Percentiles rank a stretch among this genome's conserved stretches.
phyloP scores from a whole-genome alignment of 2,329 filamentous ascomycete species.

The Hymenoscyphus scutula region DNA sequence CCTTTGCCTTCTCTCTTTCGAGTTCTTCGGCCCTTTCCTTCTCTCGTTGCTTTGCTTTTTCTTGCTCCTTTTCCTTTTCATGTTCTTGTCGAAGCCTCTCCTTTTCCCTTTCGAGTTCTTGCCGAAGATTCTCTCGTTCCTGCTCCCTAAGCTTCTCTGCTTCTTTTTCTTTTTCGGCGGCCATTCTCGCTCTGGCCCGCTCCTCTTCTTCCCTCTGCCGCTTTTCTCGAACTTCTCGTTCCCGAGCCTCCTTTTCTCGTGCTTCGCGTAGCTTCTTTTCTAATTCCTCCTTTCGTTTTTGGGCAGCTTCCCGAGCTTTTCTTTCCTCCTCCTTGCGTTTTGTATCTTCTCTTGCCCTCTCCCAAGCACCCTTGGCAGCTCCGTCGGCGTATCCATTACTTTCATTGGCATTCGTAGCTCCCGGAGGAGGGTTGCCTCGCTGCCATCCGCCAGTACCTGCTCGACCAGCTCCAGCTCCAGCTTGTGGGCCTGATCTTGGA shows the following conservation, averaged over 20 bases:
- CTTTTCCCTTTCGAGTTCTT: constrained; percentile 46
- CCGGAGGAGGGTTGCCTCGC: constrained; percentile 19
- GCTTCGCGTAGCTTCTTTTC: constrained; percentile 49
- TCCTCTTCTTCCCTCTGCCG: constrained; percentile 25
- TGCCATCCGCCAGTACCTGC: constrained; percentile 29
- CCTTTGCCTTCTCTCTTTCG: constrained; percentile 28
- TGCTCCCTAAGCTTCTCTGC: constrained; percentile 1
- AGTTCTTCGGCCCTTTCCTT: constrained; percentile 30
- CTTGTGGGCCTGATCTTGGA: constrained; percentile 23
- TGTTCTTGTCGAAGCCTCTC: constrained; percentile 34
- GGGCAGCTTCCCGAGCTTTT: constrained; percentile 22
- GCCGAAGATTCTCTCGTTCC: background rate
- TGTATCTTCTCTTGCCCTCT: constrained; percentile 64
- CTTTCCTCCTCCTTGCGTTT: constrained; percentile 19
- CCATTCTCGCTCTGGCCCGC: constrained; percentile 8
- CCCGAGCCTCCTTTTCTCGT: constrained; percentile 53
- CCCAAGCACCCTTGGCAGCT: constrained; percentile 55
- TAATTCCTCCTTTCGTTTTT: constrained; percentile 36
- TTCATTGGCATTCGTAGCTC: constrained; percentile 19
- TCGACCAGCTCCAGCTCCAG: constrained; percentile 31
- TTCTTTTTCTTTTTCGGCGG: constrained; percentile 8
- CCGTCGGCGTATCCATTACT: constrained; percentile 25
- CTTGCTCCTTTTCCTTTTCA: constrained; percentile 38
- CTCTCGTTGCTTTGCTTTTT: constrained; percentile 34
- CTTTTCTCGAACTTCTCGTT: constrained; percentile 24